phyloP scores from a whole-genome alignment of 1,284 basidiomycete genomes.

The Schizopora paradoxa region DNA sequence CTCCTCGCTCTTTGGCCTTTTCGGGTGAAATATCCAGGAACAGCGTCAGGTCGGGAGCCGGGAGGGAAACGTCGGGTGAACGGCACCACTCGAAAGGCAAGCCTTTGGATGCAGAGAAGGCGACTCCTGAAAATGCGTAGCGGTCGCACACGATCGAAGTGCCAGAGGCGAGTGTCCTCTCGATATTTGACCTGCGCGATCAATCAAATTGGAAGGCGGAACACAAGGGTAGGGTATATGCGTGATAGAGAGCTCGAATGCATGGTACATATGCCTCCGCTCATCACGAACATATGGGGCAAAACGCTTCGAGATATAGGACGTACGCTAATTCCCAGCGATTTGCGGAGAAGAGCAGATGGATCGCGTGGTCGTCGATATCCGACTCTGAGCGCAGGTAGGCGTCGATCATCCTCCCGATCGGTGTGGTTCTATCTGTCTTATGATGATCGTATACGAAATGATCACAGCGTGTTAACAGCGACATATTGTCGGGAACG shows the following conservation, averaged over 20 bases:
- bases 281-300: not conserved
- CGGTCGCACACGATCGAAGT: constrained; percentile 85
- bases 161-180: constrained; percentile 56
- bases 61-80: constrained; percentile 80
- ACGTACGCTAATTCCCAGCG: constrained; percentile 88
- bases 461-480: not conserved
- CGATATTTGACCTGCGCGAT: constrained; percentile 58
- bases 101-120: constrained; percentile 86
- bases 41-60: constrained; percentile 82
- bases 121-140: constrained; percentile 96
- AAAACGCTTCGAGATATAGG: constrained; percentile 17
- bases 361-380: constrained; percentile 87
- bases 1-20: constrained; percentile 68
- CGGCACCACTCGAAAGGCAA: constrained; percentile 73
- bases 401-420: constrained; percentile 90
- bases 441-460: not conserved
- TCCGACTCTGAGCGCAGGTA: constrained; percentile 84
- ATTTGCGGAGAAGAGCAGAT: constrained; percentile 95
- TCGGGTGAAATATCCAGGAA: constrained; percentile 84
- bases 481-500: not conserved
- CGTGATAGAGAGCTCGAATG: not conserved
- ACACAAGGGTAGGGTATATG: not conserved
- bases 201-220: too few species aligned
- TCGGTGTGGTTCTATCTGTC: constrained; percentile 85
- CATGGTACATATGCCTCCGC: too few species aligned